Evolutionary conservation across 2,329 filamentous ascomycete species (phyloP).

Genomic region (Fusarium citri): DNA sequence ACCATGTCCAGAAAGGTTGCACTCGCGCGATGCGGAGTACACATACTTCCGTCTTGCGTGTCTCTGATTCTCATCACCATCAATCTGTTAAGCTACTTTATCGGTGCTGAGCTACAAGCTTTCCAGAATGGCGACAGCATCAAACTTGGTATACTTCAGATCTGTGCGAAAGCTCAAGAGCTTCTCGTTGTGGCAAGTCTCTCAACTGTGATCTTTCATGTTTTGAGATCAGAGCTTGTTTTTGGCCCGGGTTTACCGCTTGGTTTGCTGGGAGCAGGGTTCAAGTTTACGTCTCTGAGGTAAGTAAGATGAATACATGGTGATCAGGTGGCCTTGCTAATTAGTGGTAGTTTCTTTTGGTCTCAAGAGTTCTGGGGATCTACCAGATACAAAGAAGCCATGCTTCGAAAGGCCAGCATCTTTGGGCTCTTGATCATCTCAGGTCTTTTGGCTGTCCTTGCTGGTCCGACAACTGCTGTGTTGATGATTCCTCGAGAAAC

Average conservation of each 20-base stretch:
- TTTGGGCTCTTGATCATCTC: background rate
- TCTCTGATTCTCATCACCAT: background rate
- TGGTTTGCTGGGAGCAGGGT: background rate
- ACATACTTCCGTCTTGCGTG: background rate
- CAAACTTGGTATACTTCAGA: background rate
- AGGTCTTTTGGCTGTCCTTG: background rate
- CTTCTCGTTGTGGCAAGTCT: background rate
- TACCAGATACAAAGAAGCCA: background rate
- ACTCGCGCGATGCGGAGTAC: background rate
- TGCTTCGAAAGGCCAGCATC: background rate
- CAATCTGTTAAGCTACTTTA: background rate
- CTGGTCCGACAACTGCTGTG: background rate
- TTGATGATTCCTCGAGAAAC: background rate
- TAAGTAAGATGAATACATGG: no score
- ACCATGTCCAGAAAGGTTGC: background rate
- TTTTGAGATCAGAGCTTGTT: background rate
- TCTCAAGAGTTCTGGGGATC: background rate
- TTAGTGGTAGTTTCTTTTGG: background rate
- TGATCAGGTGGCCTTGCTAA: background rate
- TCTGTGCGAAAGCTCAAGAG: background rate
- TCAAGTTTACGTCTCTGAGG: background rate
- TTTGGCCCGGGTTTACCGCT: background rate
- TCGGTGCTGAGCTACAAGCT: background rate
- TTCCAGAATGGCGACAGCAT: background rate
- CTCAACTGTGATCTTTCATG: background rate